Conservation (phyloP, 441 rosid species). For the Brassica hybrid region DNA sequence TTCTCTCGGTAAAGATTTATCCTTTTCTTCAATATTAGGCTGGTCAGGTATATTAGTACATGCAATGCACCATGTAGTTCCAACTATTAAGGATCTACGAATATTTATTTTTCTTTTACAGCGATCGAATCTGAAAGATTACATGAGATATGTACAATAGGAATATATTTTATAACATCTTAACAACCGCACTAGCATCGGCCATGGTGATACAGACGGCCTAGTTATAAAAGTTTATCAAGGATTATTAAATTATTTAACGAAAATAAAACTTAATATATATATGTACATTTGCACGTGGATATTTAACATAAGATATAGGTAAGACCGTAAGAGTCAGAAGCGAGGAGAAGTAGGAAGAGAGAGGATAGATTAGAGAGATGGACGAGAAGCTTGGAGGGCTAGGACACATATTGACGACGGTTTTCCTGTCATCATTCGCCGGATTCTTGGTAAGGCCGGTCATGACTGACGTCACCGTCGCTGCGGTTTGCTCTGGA, state of each 20-base stretch:
- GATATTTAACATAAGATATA: background rate
- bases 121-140: background rate
- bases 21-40: no score
- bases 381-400: slow-evolving; percentile 47
- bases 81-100: background rate
- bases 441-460: slow-evolving; percentile 56
- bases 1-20: no score
- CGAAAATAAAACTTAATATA: background rate
- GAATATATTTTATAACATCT: background rate
- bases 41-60: no score
- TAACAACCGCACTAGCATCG: background rate
- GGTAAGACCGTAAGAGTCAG: background rate
- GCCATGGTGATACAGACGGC: background rate
- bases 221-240: background rate
- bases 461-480: slow-evolving; percentile 78
- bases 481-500: slow-evolving; percentile 76
- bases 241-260: slow-evolving; percentile 2
- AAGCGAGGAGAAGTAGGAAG: background rate
- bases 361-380: slow-evolving; percentile 9
- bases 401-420: slow-evolving; percentile 60
- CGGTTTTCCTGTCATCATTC: slow-evolving; percentile 59
- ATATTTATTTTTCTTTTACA: background rate
- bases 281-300: background rate
- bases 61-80: background rate
- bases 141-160: background rate